Percentiles rank a stretch among this genome's conserved stretches.
Conservation (phyloP, 108 stramenopile genomes). For the Nitzschia sp. region DNA sequence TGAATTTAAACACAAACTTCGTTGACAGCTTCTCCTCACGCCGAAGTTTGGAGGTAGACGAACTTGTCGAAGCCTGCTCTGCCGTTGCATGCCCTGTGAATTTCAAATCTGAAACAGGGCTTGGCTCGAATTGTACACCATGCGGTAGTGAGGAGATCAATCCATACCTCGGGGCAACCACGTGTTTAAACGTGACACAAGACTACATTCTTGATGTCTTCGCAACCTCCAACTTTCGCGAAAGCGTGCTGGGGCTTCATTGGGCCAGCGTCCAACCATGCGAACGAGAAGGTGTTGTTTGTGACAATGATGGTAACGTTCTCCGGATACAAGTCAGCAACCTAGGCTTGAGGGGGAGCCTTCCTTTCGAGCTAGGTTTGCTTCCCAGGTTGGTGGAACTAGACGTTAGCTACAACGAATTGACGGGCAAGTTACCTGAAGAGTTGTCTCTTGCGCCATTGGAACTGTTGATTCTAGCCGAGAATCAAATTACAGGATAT, state of each 20-base stretch:
- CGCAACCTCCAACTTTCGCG: constrained; percentile 9
- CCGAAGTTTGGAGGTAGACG: neutral
- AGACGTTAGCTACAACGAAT: constrained; percentile 53
- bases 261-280: constrained; percentile 30
- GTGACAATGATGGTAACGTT: constrained; percentile 48
- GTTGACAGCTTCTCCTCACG: constrained; percentile 1
- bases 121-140: constrained; percentile 44
- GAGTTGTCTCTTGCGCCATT: constrained; percentile 58
- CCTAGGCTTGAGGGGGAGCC: constrained; percentile 42
- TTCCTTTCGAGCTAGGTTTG: constrained; percentile 50
- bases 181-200: constrained; percentile 8
- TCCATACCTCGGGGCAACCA: constrained; percentile 21
- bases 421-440: constrained; percentile 50
- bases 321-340: constrained; percentile 38
- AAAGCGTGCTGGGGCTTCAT: constrained; percentile 16
- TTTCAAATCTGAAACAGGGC: constrained; percentile 31
- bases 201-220: constrained; percentile 16
- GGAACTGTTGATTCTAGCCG: constrained; percentile 44
- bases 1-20: constrained; percentile 46
- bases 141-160: constrained; percentile 34
- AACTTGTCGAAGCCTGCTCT: constrained; percentile 28
- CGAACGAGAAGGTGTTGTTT: constrained; percentile 47
- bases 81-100: constrained; percentile 54
- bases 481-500: constrained; percentile 48
- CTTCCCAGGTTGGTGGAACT: constrained; percentile 42